Conservation (phyloP, 306 rosid species). For the Dicorynia guianensis region DNA sequence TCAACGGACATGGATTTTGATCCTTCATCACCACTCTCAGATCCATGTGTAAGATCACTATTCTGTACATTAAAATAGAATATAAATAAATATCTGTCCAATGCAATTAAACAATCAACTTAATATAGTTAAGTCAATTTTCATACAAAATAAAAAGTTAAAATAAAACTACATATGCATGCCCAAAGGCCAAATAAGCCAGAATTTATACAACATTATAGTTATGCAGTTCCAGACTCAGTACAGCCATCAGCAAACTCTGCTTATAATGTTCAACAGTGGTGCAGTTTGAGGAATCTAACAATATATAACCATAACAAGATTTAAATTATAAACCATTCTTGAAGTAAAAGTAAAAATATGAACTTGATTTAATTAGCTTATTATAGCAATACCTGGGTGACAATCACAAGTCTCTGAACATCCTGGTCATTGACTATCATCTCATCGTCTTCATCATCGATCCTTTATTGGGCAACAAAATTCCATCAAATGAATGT, state of each 20-base stretch:
- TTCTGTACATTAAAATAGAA: slow-evolving; percentile 59
- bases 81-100: slow-evolving; percentile 22
- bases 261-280: neutral
- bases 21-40: slow-evolving; percentile 54
- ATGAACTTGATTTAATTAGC: neutral
- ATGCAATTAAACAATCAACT: slow-evolving; percentile 13
- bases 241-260: slow-evolving; percentile 4
- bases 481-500: slow-evolving; percentile 40
- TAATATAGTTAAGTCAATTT: slow-evolving; percentile 16
- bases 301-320: neutral
- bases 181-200: neutral
- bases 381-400: slow-evolving; percentile 71
- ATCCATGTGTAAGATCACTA: slow-evolving; percentile 55
- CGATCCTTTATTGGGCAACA: slow-evolving; percentile 60
- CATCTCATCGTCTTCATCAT: slow-evolving; percentile 84
- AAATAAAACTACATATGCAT: neutral
- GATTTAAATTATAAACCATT: slow-evolving; percentile 15
- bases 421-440: slow-evolving; percentile 84
- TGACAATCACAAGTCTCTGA: slow-evolving; percentile 89
- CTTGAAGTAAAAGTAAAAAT: slow-evolving; percentile 3
- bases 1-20: slow-evolving; percentile 82
- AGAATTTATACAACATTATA: neutral
- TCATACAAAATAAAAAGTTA: slow-evolving; percentile 6
- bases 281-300: neutral
- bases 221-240: slow-evolving; percentile 8